Percentiles rank a stretch among this genome's conserved stretches.
These are phyloP conservation scores for Cutaneotrichosporon sp. DNA, from an alignment of 1,284 basidiomycete genomes.

Conservation along the genomic window DNA sequence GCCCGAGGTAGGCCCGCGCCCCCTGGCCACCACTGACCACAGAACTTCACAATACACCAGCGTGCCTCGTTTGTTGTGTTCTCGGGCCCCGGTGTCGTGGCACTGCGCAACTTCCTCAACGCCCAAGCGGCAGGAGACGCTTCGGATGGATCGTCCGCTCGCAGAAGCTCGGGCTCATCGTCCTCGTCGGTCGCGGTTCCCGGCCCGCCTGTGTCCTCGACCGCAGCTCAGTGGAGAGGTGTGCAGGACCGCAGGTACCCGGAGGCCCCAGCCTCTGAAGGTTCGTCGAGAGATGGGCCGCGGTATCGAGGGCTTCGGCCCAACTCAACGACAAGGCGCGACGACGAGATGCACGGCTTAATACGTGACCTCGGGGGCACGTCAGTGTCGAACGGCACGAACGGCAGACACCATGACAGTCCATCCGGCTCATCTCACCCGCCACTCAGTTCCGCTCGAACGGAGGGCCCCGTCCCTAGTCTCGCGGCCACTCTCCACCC, in stretches of 20 bases:
- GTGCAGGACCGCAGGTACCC: neutral
- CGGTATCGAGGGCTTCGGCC: neutral
- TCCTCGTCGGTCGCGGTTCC: constrained; percentile 6
- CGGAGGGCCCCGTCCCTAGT: no score
- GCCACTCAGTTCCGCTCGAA: neutral
- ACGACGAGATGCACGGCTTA: neutral
- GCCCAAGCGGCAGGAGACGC: constrained; percentile 11
- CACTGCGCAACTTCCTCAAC: constrained; percentile 73
- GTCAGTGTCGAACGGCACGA: neutral
- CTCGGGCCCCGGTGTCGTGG: constrained; percentile 84
- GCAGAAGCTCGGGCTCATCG: constrained; percentile 9
- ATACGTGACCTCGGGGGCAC: neutral
- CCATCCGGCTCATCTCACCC: neutral
- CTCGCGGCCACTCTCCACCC: no score
- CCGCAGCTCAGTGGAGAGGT: constrained; percentile 3
- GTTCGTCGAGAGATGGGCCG: neutral
- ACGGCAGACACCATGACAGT: neutral
- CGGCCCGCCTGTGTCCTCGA: constrained; percentile 2
- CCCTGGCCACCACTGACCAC: constrained; percentile 10
- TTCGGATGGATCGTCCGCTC: constrained; percentile 13
- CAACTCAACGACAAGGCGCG: neutral
- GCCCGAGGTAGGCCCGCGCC: constrained; percentile 67
- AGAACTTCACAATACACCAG: constrained; percentile 93
- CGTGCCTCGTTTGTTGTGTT: constrained; percentile 96
- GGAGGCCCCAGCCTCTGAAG: neutral